Evolutionary conservation across 2,329 filamentous ascomycete species (phyloP).

Genomic region (Colletotrichum sp.): DNA sequence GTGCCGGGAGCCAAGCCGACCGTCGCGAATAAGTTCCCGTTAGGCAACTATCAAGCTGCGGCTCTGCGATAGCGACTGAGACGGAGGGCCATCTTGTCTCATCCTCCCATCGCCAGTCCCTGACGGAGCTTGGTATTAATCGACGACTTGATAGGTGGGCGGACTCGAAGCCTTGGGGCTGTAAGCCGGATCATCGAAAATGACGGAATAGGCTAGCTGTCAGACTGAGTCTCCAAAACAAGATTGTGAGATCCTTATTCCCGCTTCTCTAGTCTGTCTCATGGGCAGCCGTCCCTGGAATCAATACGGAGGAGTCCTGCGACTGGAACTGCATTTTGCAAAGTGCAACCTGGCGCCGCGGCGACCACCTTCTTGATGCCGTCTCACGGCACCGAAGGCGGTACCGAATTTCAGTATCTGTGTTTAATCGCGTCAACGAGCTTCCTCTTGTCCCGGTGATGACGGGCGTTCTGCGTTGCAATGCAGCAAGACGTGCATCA

Average conservation of each 20-base stretch:
- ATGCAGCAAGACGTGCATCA: background rate
- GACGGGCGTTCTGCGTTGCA: background rate
- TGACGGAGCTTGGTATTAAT: background rate
- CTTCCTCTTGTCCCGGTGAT: background rate
- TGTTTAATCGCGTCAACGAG: background rate
- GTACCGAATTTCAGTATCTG: background rate
- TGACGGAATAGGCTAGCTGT: background rate
- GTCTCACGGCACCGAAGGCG: background rate
- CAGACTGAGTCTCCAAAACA: background rate
- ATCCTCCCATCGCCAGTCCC: background rate
- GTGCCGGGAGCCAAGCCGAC: background rate
- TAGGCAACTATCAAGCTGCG: background rate
- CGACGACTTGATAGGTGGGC: background rate
- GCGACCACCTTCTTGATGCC: background rate
- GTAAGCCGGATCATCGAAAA: background rate
- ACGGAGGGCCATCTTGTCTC: background rate
- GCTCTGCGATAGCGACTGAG: conserved; percentile 3
- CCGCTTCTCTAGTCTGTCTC: background rate
- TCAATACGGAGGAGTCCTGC: background rate
- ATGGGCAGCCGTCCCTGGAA: background rate
- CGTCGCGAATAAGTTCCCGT: background rate
- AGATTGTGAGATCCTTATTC: background rate
- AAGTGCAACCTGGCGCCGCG: background rate
- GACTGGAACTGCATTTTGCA: background rate
- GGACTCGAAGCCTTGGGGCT: background rate